Conservation (phyloP, 345 rosid species). For the Linum trigynum region DNA sequence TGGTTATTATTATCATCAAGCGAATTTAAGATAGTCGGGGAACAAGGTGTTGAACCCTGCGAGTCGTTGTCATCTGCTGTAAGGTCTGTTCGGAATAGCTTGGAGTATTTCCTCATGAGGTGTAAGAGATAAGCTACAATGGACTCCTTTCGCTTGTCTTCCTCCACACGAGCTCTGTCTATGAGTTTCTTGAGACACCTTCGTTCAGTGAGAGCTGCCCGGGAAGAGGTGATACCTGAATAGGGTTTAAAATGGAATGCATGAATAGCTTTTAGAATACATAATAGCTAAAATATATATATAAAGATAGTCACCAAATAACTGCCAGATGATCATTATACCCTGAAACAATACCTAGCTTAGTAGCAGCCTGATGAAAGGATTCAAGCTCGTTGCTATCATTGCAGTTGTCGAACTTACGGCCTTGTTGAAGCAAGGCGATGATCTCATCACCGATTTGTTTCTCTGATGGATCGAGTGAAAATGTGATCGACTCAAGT, state of each 20-base stretch:
- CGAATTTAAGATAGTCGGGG: constrained; percentile 57
- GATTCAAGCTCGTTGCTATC: constrained; percentile 73
- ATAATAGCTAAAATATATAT: no score
- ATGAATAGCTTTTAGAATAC: no score
- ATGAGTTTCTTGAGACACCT: constrained; percentile 27
- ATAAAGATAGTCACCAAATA: no score
- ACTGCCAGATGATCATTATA: no score
- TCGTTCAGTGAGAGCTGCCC: constrained; percentile 25
- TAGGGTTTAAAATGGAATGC: no score
- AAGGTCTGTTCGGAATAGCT: constrained; percentile 7
- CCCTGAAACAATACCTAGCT: constrained; percentile 24
- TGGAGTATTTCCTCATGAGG: constrained; percentile 32
- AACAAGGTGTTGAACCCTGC: constrained; percentile 79
- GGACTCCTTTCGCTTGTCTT: constrained; percentile 12
- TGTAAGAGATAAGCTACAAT: constrained; percentile 23
- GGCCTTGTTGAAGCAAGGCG: constrained; percentile 76
- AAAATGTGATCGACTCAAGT: constrained; percentile 52
- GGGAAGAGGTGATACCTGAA: constrained; percentile 19
- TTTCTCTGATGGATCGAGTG: constrained; percentile 68
- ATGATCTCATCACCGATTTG: constrained; percentile 90
- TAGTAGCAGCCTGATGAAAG: constrained; percentile 76
- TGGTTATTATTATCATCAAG: constrained; percentile 45
- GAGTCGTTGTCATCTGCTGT: constrained; percentile 74
- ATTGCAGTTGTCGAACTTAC: constrained; percentile 48
- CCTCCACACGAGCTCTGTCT: constrained; percentile 12